Percentiles rank a stretch among this genome's conserved stretches.
Conservation (phyloP, 345 rosid genomes). For the Eucalyptus cladocalyx region DNA sequence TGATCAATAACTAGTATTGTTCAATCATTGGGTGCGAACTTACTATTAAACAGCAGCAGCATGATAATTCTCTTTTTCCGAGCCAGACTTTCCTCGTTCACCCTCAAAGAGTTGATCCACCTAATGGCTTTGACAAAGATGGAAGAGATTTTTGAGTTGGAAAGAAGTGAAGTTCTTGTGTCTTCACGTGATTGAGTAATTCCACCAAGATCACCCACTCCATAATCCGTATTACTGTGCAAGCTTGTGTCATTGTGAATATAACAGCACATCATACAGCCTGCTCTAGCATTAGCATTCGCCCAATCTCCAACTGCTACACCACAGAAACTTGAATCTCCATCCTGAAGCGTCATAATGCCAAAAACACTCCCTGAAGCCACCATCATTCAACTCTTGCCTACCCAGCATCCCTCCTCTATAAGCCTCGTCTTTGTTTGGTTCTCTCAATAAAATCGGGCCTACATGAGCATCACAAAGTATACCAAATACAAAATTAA, state of each 20-base stretch:
- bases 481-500: background rate
- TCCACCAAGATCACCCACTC: background rate
- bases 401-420: background rate
- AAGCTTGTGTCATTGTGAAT: background rate
- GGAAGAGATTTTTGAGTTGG: background rate
- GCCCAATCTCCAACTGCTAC: background rate
- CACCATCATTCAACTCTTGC: background rate
- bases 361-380: background rate
- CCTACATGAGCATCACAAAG: background rate
- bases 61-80: background rate
- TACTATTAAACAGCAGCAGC: background rate
- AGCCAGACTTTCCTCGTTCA: background rate
- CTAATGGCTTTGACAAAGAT: background rate
- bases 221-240: background rate
- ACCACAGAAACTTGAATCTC: background rate
- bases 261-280: background rate
- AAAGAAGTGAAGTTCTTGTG: background rate
- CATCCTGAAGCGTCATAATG: background rate
- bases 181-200: background rate
- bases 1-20: background rate
- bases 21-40: background rate
- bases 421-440: background rate
- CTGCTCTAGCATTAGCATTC: background rate
- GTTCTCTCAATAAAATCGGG: background rate
- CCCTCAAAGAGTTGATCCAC: background rate